phyloP scores from a whole-genome alignment of 2,329 filamentous ascomycete species.

The Bipolaris victoriae region DNA sequence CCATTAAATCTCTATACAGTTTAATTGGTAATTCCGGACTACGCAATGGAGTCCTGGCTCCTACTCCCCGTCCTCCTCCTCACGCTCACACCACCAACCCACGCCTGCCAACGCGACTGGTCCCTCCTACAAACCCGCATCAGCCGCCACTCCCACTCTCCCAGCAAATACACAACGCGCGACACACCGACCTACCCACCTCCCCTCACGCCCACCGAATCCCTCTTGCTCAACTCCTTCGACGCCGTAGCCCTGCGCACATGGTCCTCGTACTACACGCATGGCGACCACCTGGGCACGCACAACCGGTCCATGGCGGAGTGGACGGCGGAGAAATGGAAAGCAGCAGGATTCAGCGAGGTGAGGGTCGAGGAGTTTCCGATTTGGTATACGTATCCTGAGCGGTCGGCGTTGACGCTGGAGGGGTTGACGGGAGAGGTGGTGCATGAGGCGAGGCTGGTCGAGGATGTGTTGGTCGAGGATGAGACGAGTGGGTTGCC shows the following conservation, averaged over 20 bases:
- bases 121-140: background rate
- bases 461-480: conserved; percentile 41
- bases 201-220: conserved; percentile 43
- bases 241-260: conserved; percentile 47
- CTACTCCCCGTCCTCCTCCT: background rate
- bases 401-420: conserved; percentile 36
- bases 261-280: conserved; percentile 49
- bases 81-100: background rate
- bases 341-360: conserved; percentile 27
- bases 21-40: no score
- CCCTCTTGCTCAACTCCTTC: conserved; percentile 49
- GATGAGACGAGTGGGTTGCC: conserved; percentile 46
- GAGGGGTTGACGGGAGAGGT: conserved; percentile 34
- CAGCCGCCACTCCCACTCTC: conserved; percentile 19
- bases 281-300: conserved; percentile 43
- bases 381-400: conserved; percentile 49
- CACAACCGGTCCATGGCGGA: conserved; percentile 48
- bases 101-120: conserved; percentile 8
- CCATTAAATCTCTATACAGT: background rate
- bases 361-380: conserved; percentile 44
- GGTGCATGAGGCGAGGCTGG: conserved; percentile 35
- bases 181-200: conserved; percentile 41
- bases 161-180: background rate
- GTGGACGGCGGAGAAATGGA: conserved; percentile 42
- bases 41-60: background rate